Percentiles rank a stretch among this genome's conserved stretches.
Conservation (phyloP, 805 yeast species). For the Suhomyces tanzawaensis region DNA sequence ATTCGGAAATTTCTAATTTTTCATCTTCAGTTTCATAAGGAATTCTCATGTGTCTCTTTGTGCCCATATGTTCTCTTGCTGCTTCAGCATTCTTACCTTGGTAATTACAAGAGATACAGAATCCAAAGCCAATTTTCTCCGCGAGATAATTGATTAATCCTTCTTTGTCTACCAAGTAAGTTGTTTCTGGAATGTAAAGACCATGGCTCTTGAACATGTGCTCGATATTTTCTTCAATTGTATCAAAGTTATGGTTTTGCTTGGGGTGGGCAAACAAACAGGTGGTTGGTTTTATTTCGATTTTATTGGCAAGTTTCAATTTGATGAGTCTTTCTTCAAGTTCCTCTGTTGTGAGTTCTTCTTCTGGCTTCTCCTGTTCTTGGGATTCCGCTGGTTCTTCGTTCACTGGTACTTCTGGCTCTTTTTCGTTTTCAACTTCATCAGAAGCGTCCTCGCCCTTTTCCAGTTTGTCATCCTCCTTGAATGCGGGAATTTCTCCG, state of each 20-base stretch:
- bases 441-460: constrained; percentile 13
- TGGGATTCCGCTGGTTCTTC: neutral
- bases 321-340: constrained; percentile 43
- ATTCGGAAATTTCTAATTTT: constrained; percentile 69
- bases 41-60: constrained; percentile 83
- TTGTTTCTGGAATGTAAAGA: constrained; percentile 79
- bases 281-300: constrained; percentile 47
- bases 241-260: constrained; percentile 28
- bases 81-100: constrained; percentile 84
- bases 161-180: constrained; percentile 60
- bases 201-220: constrained; percentile 86
- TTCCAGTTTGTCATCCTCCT: constrained; percentile 10
- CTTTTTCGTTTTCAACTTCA: constrained; percentile 6
- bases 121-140: constrained; percentile 78
- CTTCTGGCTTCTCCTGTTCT: constrained; percentile 3
- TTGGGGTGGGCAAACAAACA: constrained; percentile 51
- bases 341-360: constrained; percentile 23
- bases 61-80: constrained; percentile 81
- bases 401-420: constrained; percentile 1
- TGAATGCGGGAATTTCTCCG: constrained; percentile 12
- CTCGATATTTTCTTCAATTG: constrained; percentile 45
- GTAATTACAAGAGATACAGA: constrained; percentile 78
- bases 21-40: constrained; percentile 86
- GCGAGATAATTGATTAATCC: constrained; percentile 78
- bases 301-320: constrained; percentile 44